Evolutionary conservation across 441 rosid species (phyloP).

Genomic region (Aquilaria agallochum): DNA sequence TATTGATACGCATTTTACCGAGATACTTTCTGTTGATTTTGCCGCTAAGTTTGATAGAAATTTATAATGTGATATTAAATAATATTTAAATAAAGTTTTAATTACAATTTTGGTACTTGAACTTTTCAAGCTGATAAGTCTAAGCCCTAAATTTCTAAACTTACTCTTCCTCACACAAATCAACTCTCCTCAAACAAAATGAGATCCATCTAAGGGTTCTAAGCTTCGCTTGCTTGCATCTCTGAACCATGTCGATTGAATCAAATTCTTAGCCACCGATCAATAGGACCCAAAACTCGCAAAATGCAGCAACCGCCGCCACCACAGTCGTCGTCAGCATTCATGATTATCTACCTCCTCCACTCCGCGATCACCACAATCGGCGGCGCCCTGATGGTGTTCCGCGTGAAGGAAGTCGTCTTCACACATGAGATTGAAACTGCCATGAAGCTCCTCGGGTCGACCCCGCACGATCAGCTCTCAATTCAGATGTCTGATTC

Average conservation of each 20-base stretch:
- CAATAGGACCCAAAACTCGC: background rate
- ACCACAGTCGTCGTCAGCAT: slow-evolving; percentile 30
- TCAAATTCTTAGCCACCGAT: background rate
- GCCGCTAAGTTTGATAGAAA: too few species aligned
- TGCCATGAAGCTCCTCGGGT: slow-evolving; percentile 48
- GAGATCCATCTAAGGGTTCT: background rate
- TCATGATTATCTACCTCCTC: slow-evolving; percentile 51
- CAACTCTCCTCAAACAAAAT: slow-evolving; percentile 6
- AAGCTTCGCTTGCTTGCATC: background rate
- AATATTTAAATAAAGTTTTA: too few species aligned
- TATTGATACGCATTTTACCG: too few species aligned
- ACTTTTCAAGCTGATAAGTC: too few species aligned
- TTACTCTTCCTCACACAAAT: too few species aligned
- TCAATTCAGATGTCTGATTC: slow-evolving; percentile 18
- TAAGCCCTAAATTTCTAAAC: too few species aligned
- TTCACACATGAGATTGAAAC: slow-evolving; percentile 55
- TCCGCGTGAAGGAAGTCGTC: slow-evolving; percentile 44
- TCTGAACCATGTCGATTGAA: slow-evolving; percentile 10
- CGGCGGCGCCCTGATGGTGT: slow-evolving; percentile 63
- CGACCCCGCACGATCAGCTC: slow-evolving; percentile 69
- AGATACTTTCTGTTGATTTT: too few species aligned
- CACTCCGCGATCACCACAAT: slow-evolving; percentile 53
- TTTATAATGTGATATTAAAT: too few species aligned
- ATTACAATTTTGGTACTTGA: too few species aligned
- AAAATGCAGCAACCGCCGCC: slow-evolving; percentile 20